Percentiles rank a stretch among this genome's conserved stretches.
Conservation (phyloP, 331 rosid species). For the Erythrophleum ivorense region DNA sequence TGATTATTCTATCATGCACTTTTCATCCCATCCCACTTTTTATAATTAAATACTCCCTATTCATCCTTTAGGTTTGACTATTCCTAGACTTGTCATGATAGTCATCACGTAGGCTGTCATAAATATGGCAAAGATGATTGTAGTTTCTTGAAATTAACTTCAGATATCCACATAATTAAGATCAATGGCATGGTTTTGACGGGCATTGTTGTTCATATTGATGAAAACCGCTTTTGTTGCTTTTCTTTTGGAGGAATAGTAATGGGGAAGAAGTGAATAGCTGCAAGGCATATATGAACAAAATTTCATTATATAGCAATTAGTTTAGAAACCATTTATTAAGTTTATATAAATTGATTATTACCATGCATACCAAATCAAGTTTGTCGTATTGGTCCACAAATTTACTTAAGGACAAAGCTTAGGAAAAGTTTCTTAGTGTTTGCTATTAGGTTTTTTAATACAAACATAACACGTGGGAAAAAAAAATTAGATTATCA, state of each 20-base stretch:
- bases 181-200: neutral
- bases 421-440: neutral
- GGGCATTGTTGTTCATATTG: neutral
- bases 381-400: neutral
- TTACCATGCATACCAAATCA: neutral
- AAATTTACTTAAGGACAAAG: neutral
- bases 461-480: neutral
- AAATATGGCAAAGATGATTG: neutral
- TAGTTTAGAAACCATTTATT: neutral
- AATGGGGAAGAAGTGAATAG: neutral
- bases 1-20: neutral
- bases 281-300: neutral
- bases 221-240: neutral
- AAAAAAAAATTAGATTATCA: neutral
- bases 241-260: neutral
- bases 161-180: neutral
- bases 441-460: neutral
- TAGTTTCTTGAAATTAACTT: neutral
- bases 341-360: neutral
- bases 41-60: neutral
- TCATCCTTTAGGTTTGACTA: neutral
- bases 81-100: neutral
- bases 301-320: neutral
- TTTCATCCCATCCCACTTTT: neutral
- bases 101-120: neutral